Conservation (phyloP, 2,329 filamentous ascomycete species). For the Aphanocladium album region DNA sequence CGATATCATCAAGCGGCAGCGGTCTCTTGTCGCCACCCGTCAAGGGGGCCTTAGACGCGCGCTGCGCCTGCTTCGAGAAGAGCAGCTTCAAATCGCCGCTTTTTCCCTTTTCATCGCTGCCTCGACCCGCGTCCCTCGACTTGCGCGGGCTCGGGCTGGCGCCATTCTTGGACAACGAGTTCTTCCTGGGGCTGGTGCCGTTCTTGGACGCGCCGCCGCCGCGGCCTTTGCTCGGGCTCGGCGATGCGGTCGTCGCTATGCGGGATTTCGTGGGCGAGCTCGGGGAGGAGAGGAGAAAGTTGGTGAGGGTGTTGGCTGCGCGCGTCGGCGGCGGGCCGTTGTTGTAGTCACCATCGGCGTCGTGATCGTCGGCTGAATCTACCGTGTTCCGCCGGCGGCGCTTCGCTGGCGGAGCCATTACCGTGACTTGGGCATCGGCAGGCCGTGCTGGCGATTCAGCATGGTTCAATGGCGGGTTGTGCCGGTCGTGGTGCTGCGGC, state of each 20-base stretch:
- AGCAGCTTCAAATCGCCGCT: constrained; percentile 53
- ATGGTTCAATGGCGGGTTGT: constrained; percentile 6
- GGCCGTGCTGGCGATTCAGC: constrained; percentile 20
- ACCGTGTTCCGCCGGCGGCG: constrained; percentile 54
- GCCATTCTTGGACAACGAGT: constrained; percentile 25
- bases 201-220: constrained; percentile 13
- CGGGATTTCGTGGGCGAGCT: constrained; percentile 32
- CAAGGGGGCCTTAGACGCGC: constrained; percentile 28
- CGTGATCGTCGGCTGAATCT: constrained; percentile 45
- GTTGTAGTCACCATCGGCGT: constrained; percentile 27
- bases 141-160: constrained; percentile 35
- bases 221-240: constrained; percentile 37
- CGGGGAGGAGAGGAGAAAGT: constrained; percentile 51
- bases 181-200: constrained; percentile 21
- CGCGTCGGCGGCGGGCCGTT: constrained; percentile 19
- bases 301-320: constrained; percentile 42
- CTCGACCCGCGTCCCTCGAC: constrained; percentile 32
- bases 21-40: constrained; percentile 24
- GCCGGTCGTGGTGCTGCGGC: background rate
- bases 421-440: constrained; percentile 27
- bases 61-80: constrained; percentile 58
- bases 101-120: constrained; percentile 44
- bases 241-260: constrained; percentile 31
- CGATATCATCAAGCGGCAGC: constrained; percentile 41
- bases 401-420: constrained; percentile 55